Percentiles rank a stretch among this genome's conserved stretches.
Conservation (phyloP, 2,329 filamentous ascomycete genomes). For the Cadophora gregata region DNA sequence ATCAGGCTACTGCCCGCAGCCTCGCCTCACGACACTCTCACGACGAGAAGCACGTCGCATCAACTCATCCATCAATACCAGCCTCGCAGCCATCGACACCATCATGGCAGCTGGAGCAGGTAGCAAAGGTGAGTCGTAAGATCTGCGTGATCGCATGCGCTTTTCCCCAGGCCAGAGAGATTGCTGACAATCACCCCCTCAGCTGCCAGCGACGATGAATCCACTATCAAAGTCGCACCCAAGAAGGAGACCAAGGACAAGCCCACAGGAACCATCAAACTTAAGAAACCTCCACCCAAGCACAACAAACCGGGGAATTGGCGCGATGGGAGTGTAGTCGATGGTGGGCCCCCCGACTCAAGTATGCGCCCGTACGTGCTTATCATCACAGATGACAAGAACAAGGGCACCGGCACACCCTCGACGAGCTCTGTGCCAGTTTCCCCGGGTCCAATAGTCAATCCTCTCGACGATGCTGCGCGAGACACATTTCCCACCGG, state of each 20-base stretch:
- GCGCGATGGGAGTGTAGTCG: constrained; percentile 69
- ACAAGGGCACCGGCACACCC: no score
- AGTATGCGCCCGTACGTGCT: constrained; percentile 15
- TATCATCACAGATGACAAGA: no score
- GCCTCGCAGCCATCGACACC: constrained; percentile 13
- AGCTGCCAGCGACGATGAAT: constrained; percentile 55
- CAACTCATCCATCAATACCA: constrained; percentile 17
- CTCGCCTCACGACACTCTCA: constrained; percentile 18
- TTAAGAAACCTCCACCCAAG: constrained; percentile 68
- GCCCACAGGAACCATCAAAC: constrained; percentile 58
- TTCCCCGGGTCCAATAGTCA: constrained; percentile 63
- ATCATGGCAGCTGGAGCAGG: constrained; percentile 24
- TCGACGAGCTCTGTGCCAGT: constrained; percentile 49
- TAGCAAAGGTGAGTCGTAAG: constrained; percentile 25
- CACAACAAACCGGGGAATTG: constrained; percentile 72
- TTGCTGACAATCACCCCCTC: constrained; percentile 27
- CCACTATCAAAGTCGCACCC: constrained; percentile 67
- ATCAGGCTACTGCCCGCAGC: constrained; percentile 6
- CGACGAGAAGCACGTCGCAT: not conserved
- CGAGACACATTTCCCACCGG: constrained; percentile 83
- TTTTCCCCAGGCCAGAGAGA: not conserved
- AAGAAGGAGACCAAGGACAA: constrained; percentile 48
- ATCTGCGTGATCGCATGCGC: not conserved
- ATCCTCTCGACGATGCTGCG: constrained; percentile 75
- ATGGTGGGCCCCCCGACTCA: constrained; percentile 51